phyloP scores from a whole-genome alignment of 169 alveolate genomes.

The Blepharisma undulans region DNA sequence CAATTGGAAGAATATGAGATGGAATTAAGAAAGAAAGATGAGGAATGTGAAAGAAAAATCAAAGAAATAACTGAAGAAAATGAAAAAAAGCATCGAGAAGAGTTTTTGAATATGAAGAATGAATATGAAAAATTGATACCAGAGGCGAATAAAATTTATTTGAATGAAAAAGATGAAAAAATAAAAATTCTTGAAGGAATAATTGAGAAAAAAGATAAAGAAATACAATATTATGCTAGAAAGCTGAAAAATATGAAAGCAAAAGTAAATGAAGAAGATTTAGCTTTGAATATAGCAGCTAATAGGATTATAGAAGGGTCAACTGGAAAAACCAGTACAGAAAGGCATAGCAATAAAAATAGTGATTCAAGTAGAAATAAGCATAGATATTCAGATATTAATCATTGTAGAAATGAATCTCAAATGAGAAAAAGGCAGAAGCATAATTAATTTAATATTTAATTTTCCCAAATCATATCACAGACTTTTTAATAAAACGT shows the following conservation, averaged over 20 bases:
- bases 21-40: neutral
- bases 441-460: no score
- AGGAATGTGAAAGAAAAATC: no score
- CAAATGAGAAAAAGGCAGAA: neutral
- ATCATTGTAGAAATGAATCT: neutral
- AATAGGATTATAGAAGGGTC: neutral
- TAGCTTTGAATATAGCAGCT: neutral
- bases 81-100: neutral
- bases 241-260: neutral
- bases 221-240: neutral
- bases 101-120: neutral
- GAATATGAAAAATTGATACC: neutral
- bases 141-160: neutral
- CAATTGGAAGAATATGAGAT: neutral
- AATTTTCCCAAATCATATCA: no score
- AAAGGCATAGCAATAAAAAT: no score
- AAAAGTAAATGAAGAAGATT: neutral
- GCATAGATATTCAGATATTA: neutral
- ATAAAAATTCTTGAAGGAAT: neutral
- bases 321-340: neutral
- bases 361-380: neutral
- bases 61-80: neutral
- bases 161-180: neutral
- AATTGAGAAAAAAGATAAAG: neutral
- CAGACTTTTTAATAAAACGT: no score